Evolutionary conservation across 805 yeast genomes (phyloP).

Genomic region (Ogataea kodamae): DNA sequence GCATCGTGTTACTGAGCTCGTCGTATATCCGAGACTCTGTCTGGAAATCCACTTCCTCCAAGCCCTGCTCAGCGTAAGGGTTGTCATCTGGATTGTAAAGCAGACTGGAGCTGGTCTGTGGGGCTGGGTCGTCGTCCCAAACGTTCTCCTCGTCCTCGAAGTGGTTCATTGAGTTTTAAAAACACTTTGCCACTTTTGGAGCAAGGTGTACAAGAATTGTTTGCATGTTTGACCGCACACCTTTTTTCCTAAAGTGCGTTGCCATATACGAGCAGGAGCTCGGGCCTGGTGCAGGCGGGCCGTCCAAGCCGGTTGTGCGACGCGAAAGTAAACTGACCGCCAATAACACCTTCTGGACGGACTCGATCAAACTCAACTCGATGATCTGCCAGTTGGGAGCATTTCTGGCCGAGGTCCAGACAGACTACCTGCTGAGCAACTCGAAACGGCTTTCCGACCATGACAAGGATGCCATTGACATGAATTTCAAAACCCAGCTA

Average conservation of each 20-base stretch:
- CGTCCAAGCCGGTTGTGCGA: slow-evolving; percentile 1
- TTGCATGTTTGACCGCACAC: slow-evolving; percentile 46
- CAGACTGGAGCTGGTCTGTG: slow-evolving; percentile 25
- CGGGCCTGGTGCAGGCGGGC: background rate
- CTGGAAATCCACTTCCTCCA: slow-evolving; percentile 23
- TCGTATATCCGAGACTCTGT: slow-evolving; percentile 16
- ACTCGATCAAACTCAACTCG: slow-evolving; percentile 36
- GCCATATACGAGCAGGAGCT: slow-evolving; percentile 35
- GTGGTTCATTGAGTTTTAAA: slow-evolving; percentile 19
- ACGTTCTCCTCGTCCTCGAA: slow-evolving; percentile 27
- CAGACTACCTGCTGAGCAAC: slow-evolving; percentile 34
- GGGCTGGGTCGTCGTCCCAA: slow-evolving; percentile 61
- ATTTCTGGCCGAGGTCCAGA: slow-evolving; percentile 35
- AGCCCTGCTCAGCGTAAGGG: slow-evolving; percentile 19
- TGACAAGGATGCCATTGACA: slow-evolving; percentile 28
- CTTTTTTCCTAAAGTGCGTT: slow-evolving; percentile 46
- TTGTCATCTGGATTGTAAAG: slow-evolving; percentile 22
- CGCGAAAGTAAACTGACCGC: slow-evolving; percentile 9
- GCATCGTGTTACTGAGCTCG: slow-evolving; percentile 21
- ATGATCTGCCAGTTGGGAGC: slow-evolving; percentile 32
- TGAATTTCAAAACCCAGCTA: slow-evolving; percentile 26
- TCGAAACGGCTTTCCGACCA: slow-evolving; percentile 24
- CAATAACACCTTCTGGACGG: slow-evolving; percentile 40
- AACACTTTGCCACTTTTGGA: slow-evolving; percentile 13
- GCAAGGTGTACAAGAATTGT: slow-evolving; percentile 8